A percentile compares a stretch with the other conserved stretches of the same genome.
phyloP scores from a whole-genome alignment of 2,329 filamentous ascomycete species.

The Fusarium sp. region DNA sequence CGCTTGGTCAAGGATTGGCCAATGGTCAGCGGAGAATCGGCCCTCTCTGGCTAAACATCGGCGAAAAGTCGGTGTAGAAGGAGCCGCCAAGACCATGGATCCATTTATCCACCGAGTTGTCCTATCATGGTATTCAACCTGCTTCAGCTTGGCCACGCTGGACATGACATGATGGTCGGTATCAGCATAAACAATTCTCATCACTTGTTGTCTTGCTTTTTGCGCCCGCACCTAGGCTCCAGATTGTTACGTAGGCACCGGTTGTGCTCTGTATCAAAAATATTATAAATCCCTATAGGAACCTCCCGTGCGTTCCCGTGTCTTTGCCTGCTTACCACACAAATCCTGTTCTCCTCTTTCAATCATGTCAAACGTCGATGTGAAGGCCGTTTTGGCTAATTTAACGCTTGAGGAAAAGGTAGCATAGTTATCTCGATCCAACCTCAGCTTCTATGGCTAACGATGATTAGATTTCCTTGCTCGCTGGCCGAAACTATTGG shows the following conservation, averaged over 20 bases:
- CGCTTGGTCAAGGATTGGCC: neutral
- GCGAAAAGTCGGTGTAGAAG: neutral
- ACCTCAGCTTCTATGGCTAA: neutral
- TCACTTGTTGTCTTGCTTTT: too few species aligned
- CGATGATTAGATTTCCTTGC: slow-evolving; percentile 33
- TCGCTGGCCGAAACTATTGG: slow-evolving; percentile 40
- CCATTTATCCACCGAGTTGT: neutral
- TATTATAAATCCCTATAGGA: neutral
- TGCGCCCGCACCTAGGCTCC: too few species aligned
- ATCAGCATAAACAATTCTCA: too few species aligned
- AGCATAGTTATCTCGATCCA: too few species aligned
- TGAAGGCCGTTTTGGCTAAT: neutral
- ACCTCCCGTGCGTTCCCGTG: too few species aligned
- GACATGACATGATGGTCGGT: too few species aligned
- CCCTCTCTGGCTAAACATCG: too few species aligned
- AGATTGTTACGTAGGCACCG: too few species aligned
- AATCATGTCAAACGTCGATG: neutral
- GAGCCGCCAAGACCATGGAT: neutral
- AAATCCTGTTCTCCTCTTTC: neutral
- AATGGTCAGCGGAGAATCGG: neutral
- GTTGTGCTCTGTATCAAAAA: too few species aligned
- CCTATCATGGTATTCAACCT: too few species aligned
- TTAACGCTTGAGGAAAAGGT: neutral
- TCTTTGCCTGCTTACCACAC: neutral
- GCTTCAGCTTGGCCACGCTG: too few species aligned